Percentiles rank a stretch among this genome's conserved stretches.
phyloP scores from a whole-genome alignment of 2,329 filamentous ascomycete genomes.

The Nemania serpens region DNA sequence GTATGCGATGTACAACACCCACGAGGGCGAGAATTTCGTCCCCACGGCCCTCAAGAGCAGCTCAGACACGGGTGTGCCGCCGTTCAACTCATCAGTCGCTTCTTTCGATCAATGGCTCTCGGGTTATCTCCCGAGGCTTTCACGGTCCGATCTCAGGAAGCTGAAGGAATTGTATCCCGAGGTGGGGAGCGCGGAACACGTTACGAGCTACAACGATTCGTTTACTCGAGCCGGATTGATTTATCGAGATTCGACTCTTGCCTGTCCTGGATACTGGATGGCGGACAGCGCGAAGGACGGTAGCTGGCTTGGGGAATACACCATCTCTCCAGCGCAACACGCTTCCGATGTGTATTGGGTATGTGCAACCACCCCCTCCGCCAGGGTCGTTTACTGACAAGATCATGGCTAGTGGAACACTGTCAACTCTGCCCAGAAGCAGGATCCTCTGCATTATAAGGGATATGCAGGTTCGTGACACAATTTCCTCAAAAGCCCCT shows the following conservation, averaged over 20 bases:
- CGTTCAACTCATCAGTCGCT: constrained; percentile 55
- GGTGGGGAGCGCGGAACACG: constrained; percentile 52
- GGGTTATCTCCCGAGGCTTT: constrained; percentile 58
- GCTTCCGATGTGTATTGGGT: constrained; percentile 62
- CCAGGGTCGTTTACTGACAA: constrained; percentile 6
- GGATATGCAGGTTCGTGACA: constrained; percentile 48
- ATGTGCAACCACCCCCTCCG: constrained; percentile 29
- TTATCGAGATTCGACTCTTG: constrained; percentile 62
- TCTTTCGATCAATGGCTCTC: constrained; percentile 58
- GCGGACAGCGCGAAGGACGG: constrained; percentile 48
- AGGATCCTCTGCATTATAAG: constrained; percentile 58
- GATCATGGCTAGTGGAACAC: constrained; percentile 57
- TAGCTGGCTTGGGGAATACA: constrained; percentile 63
- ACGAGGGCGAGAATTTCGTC: constrained; percentile 67
- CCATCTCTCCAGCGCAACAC: constrained; percentile 62
- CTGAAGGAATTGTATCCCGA: constrained; percentile 54
- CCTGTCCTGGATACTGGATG: constrained; percentile 65
- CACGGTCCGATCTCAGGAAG: constrained; percentile 43
- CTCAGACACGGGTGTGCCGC: constrained; percentile 40
- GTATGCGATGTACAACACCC: constrained; percentile 64
- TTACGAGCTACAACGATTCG: constrained; percentile 53
- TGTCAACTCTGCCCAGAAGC: constrained; percentile 56
- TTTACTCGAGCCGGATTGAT: constrained; percentile 59
- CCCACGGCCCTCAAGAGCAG: constrained; percentile 51
- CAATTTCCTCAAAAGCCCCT: background rate